phyloP scores from a whole-genome alignment of 2,329 filamentous ascomycete genomes.

The Neurospora sp. region DNA sequence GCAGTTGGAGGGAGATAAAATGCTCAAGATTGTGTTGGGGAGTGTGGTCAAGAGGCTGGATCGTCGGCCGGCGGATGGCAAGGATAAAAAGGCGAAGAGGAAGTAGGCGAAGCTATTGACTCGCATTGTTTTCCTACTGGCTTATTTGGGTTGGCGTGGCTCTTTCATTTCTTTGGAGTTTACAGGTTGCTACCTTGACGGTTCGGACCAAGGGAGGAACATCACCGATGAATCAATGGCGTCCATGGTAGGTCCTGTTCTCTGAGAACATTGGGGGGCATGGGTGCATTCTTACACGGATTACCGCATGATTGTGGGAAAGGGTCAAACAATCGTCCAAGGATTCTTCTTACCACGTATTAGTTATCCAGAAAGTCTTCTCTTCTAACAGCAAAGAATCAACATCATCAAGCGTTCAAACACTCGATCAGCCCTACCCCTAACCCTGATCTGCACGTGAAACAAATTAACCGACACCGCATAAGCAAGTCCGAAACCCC shows the following conservation, averaged over 20 bases:
- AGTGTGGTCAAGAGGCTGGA: constrained; percentile 61
- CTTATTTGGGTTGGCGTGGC: neutral
- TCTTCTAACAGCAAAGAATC: neutral
- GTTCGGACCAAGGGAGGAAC: neutral
- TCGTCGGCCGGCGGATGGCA: constrained; percentile 22
- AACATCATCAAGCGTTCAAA: neutral
- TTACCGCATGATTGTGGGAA: neutral
- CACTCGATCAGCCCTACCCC: neutral
- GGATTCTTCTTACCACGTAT: neutral
- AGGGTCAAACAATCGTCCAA: neutral
- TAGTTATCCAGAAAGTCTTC: neutral
- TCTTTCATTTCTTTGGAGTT: neutral
- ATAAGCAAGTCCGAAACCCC: neutral
- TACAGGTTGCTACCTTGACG: neutral
- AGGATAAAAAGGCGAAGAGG: neutral
- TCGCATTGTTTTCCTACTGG: neutral
- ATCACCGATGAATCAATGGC: neutral
- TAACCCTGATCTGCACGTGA: neutral
- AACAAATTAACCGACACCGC: neutral
- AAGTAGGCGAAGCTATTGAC: neutral
- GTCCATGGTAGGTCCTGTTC: neutral
- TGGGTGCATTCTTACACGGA: neutral
- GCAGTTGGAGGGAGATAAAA: constrained; percentile 53
- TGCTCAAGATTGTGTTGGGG: constrained; percentile 76
- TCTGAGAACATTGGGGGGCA: neutral